Base-by-base conservation (phyloP, 1,284 basidiomycete species). In the Ceratorhiza oryzae-sativae region DNA sequence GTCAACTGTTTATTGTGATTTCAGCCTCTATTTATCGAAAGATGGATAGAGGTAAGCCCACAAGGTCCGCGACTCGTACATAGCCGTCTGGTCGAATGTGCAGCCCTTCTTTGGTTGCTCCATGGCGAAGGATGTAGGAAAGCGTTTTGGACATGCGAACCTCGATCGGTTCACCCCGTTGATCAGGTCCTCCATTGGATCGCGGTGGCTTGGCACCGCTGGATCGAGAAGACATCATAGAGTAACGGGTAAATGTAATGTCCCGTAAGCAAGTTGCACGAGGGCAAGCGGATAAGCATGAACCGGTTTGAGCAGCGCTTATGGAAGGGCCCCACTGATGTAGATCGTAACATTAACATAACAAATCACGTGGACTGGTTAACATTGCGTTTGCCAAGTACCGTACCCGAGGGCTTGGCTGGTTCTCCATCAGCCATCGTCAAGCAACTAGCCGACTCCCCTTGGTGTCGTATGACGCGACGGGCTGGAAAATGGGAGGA, bases 51-150 rank as follows among this genome's bases (percentile, higher is more conserved):
- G 36, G 20, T 10, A 55, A 32, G 25, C 90, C 76, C 76, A 94
- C 93, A 74, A 95, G 81, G 73, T 94, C 91, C 1, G 82, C 79
- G 0, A 95, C 88, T 73, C 84, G 84, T 0, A 94, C 86, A 77
- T 87, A 96, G 0, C 95, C 95, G 80, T 96, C 94, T 1, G 84
- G 77, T 2, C 94, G 86, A 81, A 96, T 90, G 1, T 82, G 76
- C 1, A 97, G 81, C 0, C 88, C 86, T 77, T 95, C 91, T 65
- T 88, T 87, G 75, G 88, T 83, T 0, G 93, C 92, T 0, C 92
- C 93, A 80, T 97, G 94, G 2, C 94, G 86, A 3, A 97, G 84
- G 30, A 97, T 85, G 84, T 92, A 96, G 0, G 93, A 89, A 0
- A 97, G 81, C 0, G 92, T 90, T 79, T 95, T 94, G 20, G 91